Evolutionary conservation across 495 filamentous ascomycete genomes (phyloP), one percentile per base, ranked within the genome.

Genomic region (Penicillium ochrochloron): DNA sequence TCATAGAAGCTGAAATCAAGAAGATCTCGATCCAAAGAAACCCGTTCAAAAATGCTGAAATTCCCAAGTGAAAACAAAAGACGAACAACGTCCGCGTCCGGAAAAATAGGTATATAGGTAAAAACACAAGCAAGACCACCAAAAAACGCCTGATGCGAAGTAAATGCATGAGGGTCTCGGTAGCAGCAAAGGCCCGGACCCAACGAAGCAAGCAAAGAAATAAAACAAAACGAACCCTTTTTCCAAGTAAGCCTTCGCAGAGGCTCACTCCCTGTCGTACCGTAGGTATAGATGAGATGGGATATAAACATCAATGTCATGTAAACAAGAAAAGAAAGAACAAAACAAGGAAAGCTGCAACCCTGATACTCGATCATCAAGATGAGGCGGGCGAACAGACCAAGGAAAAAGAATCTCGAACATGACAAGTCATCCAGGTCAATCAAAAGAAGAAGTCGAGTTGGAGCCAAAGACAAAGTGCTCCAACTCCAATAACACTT

Each of bases 31-130:
- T 50, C 46, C 27, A 29, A 8, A 25, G 50, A 66, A 57, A 59
- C 57, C 46, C 44, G 41, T 56, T 63, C 64, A 66, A 65, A 61
- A 66, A 70, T 66, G 68, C 63, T 66, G 66, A 64, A 54, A 62
- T 65, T 53, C 62, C 61, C 57, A 58, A 44, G 56, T 63, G 46
- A 63, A 62, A 35, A n/a, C n/a, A 61, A 53, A 34, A 65, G 67
- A 57, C 33, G 37, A 41, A 41, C n/a, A 63, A 64, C 41, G 53
- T 46, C 46, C 37, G 67, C 41, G 53, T 46, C 46, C 37, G 67
- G 56, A 57, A 70, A 55, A 29, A 68, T 74, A 74, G 68, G 69
- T 72, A 73, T 72, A 74, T 64, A n/a, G 44, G 69, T 68, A 61
- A 59, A 21, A 34, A 33, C 52, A 55, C 5, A 19, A 17, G 50